Conservation (phyloP, 495 filamentous ascomycete species). For the Apodospora peruviana region DNA sequence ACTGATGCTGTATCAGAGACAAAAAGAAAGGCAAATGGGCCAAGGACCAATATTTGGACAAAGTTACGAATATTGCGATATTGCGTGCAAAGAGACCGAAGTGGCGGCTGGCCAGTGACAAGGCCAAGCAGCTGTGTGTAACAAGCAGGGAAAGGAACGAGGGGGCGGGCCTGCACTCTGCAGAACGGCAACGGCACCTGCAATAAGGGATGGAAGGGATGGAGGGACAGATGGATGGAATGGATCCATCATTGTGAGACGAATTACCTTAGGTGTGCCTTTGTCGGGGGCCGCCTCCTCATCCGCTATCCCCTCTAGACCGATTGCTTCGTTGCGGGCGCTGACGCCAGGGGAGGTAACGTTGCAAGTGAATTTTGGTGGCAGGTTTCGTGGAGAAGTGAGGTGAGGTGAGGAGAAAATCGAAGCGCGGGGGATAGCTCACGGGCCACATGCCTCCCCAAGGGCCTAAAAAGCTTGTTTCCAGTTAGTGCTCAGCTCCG, state of each 20-base stretch:
- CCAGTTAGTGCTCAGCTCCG: neutral
- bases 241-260: neutral
- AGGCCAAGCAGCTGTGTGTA: neutral
- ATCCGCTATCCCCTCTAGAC: neutral
- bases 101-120: neutral
- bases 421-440: too few relatives aligned
- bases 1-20: neutral
- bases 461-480: constrained; percentile 14
- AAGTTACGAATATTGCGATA: neutral
- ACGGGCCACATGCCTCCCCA: constrained; percentile 8
- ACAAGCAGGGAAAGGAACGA: neutral
- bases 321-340: constrained; percentile 1
- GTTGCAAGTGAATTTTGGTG: constrained; percentile 12
- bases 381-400: constrained; percentile 2
- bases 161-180: neutral
- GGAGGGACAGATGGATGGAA: neutral
- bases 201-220: neutral
- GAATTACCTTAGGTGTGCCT: too few relatives aligned
- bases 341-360: constrained; percentile 14
- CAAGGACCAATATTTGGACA: neutral
- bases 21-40: neutral
- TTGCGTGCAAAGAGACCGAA: neutral
- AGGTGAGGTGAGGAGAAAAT: neutral
- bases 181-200: neutral
- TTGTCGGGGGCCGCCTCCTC: neutral